These are phyloP conservation scores for Larix sibirica DNA, from an alignment of 83 land plant species.

Conservation along the genomic window DNA sequence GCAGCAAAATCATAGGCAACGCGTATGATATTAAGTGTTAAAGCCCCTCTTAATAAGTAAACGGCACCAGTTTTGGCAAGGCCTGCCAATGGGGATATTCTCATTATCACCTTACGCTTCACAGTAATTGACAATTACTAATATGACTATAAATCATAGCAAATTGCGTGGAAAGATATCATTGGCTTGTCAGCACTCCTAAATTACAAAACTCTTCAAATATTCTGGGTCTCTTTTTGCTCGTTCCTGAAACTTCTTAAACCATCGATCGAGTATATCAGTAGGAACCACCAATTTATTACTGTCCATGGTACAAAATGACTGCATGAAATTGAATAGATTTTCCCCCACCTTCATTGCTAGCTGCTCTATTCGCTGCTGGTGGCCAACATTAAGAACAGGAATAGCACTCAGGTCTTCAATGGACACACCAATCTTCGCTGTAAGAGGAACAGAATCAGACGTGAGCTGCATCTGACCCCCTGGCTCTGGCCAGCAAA, in stretches of 20 bases:
- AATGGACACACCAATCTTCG: slow-evolving; percentile 63
- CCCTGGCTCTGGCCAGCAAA: slow-evolving; percentile 84
- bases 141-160: no score
- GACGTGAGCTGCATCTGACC: slow-evolving; percentile 58
- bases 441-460: slow-evolving; percentile 44
- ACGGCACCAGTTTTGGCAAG: no score
- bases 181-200: no score
- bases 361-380: slow-evolving; percentile 69
- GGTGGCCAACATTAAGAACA: slow-evolving; percentile 52
- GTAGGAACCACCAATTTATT: slow-evolving; percentile 82
- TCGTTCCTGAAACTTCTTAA: slow-evolving; percentile 92
- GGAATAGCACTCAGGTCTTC: slow-evolving; percentile 57
- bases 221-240: slow-evolving; percentile 90
- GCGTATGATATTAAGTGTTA: no score
- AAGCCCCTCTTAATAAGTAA: no score
- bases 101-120: no score
- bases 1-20: no score
- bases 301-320: slow-evolving; percentile 85
- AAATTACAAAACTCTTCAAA: slow-evolving; percentile 53
- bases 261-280: slow-evolving; percentile 96
- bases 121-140: no score
- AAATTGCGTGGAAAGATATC: no score
- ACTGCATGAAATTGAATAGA: slow-evolving; percentile 98
- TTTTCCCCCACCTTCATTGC: slow-evolving; percentile 95
- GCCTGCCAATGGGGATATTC: no score